Evolutionary conservation across 2,329 filamentous ascomycete genomes (phyloP).

Genomic region (Aulographum hederae): DNA sequence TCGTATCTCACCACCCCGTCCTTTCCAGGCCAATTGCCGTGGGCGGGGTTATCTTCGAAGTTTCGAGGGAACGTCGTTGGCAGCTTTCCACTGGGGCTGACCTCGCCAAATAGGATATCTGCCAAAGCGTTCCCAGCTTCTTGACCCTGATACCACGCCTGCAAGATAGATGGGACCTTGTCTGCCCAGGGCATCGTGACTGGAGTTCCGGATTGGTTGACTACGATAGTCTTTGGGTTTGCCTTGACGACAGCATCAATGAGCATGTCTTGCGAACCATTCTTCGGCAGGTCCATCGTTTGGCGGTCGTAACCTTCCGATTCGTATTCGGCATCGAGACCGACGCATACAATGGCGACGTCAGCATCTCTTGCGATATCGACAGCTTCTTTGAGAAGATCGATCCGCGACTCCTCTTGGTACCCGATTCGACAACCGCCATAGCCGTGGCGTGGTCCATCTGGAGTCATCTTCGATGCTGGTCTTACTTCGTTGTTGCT

Average conservation of each 20-base stretch:
- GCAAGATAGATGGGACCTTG: constrained; percentile 45
- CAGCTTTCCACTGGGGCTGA: constrained; percentile 58
- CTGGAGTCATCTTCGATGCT: constrained; percentile 36
- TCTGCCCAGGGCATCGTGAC: constrained; percentile 53
- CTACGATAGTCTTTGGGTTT: constrained; percentile 50
- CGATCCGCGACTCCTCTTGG: constrained; percentile 47
- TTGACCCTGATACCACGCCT: constrained; percentile 76
- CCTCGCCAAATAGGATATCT: constrained; percentile 55
- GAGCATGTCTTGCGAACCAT: constrained; percentile 41
- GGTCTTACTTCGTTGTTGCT: constrained; percentile 50
- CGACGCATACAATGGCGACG: constrained; percentile 61
- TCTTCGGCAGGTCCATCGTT: constrained; percentile 38
- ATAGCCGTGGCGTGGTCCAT: constrained; percentile 44
- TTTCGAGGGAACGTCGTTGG: constrained; percentile 49
- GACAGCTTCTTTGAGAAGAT: constrained; percentile 37
- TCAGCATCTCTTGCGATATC: constrained; percentile 50
- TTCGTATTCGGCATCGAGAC: constrained; percentile 63
- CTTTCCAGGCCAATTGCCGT: constrained; percentile 56
- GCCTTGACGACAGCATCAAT: constrained; percentile 45
- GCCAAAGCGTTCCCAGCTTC: constrained; percentile 69
- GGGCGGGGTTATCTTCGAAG: constrained; percentile 47
- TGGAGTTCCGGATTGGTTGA: constrained; percentile 61
- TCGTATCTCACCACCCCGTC: constrained; percentile 50
- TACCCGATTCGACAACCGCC: constrained; percentile 56
- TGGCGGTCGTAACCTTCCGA: constrained; percentile 50